A percentile compares a stretch with the other conserved stretches of the same genome.
Conservation (phyloP, 495 filamentous ascomycete genomes). For the Xylona heveae region DNA sequence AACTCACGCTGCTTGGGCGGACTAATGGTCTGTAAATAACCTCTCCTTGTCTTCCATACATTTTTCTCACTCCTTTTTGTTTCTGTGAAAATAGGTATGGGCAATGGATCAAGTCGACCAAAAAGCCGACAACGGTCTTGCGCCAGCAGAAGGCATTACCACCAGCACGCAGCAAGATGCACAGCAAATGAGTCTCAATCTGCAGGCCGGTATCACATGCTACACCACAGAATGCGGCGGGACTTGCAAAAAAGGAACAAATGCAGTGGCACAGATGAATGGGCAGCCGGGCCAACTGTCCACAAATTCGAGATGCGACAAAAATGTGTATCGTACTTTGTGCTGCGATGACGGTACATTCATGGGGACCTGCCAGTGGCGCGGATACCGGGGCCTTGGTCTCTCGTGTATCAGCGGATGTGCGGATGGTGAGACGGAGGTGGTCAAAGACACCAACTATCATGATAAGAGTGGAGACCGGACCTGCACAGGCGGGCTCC, state of each 20-base stretch:
- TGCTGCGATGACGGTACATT: slow-evolving; percentile 10
- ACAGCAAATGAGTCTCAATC: slow-evolving; percentile 7
- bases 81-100: too few species aligned
- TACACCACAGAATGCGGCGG: slow-evolving; percentile 6
- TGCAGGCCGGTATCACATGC: slow-evolving; percentile 7
- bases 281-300: slow-evolving; percentile 11
- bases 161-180: slow-evolving; percentile 8
- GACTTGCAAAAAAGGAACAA: slow-evolving; percentile 8
- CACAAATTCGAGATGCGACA: slow-evolving; percentile 7
- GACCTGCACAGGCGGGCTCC: slow-evolving; percentile 10
- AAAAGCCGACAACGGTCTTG: slow-evolving; percentile 7
- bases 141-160: slow-evolving; percentile 1
- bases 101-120: slow-evolving; percentile 10
- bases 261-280: slow-evolving; percentile 9
- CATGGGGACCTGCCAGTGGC: slow-evolving; percentile 12
- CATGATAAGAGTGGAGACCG: slow-evolving; percentile 8
- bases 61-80: too few species aligned
- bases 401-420: slow-evolving; percentile 10
- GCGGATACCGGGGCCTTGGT: slow-evolving; percentile 8
- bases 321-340: slow-evolving; percentile 7
- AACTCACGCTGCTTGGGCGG: slow-evolving; percentile 18
- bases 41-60: too few species aligned
- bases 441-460: slow-evolving; percentile 9
- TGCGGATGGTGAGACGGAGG: slow-evolving; percentile 10
- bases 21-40: too few species aligned